Base-by-base conservation (phyloP, 116 monocot species). In the Phalaenopsis hybrid region DNA sequence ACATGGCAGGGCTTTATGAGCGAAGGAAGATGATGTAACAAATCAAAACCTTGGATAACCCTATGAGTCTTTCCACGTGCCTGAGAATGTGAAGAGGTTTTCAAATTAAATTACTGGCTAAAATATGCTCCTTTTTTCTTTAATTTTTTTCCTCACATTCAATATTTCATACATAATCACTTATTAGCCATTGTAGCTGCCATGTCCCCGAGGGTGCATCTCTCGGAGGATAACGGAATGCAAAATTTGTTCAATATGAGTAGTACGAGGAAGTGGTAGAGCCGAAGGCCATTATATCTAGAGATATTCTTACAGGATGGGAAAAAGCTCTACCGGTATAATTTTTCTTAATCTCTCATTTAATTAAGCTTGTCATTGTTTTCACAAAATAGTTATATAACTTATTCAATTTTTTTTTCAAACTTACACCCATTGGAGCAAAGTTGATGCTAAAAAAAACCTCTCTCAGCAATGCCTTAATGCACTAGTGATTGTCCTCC, bases 371-470 rank as follows among this genome's bases (percentile, higher is more conserved):
- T 31, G 31, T 31, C 31, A 31, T 31, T 31, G 31, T 31, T 31
- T 3, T 16, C 11, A 37, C 12, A 4, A 6, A 31, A 31, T 7
- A 37, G 3, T 73, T 17, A 16, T 41, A 73, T 3, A 25, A 21
- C 43, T 73, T 67, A 1, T 65, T 65, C 25, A 41, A 41, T 3
- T 70, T 34, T 37, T 37, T 10, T 58, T 82, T 25, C 86, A 99
- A 94, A 91, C 82, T 45, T 99, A 99, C 85, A 99, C 95, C 21
- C 84, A 92, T 31, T 95, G 93, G 77, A 95, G 89, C 76, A 89
- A 92, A 34, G 93, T 87, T 0, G 99, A 99, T 85, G 99, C 99
- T 25, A 99, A 95, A 16, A 80, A 95, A 69, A 99, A 99, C 89
- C 91, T 99, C 9, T 99, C 99, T 21, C 99, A 99, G 75, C 89